phyloP scores from a whole-genome alignment of 306 rosid species.

The Biancaea sappan region DNA sequence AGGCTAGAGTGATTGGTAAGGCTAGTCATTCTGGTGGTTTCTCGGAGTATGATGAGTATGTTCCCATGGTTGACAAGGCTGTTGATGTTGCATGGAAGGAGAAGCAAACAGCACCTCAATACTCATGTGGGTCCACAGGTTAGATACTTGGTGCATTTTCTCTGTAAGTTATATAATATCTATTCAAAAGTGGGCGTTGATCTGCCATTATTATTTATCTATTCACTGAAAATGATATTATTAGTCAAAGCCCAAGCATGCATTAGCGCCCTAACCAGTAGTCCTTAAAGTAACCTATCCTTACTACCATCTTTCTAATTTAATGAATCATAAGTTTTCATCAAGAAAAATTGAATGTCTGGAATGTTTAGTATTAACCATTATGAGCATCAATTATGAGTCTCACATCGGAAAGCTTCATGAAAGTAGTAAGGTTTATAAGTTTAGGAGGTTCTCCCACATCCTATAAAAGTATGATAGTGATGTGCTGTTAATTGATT shows the following conservation, averaged over 20 bases:
- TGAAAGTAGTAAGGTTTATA: no score
- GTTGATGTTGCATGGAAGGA: slow-evolving; percentile 46
- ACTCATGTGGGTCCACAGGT: slow-evolving; percentile 45
- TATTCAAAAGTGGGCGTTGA: background rate
- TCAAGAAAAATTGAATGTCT: slow-evolving; percentile 4
- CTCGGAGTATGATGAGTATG: slow-evolving; percentile 46
- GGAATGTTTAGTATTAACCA: background rate
- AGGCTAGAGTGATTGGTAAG: slow-evolving; percentile 47
- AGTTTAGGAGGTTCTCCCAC: no score
- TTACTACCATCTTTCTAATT: no score
- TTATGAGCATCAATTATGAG: no score
- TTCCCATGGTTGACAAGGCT: slow-evolving; percentile 64
- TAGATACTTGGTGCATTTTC: slow-evolving; percentile 16
- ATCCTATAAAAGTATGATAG: slow-evolving; percentile 15
- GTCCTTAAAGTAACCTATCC: no score
- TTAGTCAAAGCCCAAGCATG: no score
- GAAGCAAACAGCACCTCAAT: slow-evolving; percentile 22
- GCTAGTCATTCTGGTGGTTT: slow-evolving; percentile 23
- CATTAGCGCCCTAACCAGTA: no score
- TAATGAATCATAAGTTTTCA: slow-evolving; percentile 6
- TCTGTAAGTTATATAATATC: background rate
- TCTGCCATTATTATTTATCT: slow-evolving; percentile 10
- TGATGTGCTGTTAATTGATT: slow-evolving; percentile 29
- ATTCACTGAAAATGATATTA: background rate
- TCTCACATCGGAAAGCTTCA: no score